Evolutionary conservation across 2,329 filamentous ascomycete species (phyloP).

Genomic region (Aspergillus sp.): DNA sequence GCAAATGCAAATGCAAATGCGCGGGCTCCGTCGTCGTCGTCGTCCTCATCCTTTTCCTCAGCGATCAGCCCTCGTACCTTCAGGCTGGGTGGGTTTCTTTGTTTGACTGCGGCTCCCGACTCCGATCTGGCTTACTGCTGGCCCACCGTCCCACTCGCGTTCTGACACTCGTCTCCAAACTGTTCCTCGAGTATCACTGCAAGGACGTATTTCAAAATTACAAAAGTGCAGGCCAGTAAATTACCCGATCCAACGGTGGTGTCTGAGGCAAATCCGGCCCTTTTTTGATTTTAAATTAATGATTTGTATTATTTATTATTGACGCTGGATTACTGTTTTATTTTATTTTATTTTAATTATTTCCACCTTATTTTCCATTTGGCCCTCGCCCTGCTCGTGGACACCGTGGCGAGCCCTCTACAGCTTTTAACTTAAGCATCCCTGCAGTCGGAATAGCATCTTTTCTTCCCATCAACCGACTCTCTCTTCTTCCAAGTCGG

Average conservation of each 20-base stretch:
- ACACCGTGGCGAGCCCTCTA: background rate
- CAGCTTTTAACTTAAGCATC: background rate
- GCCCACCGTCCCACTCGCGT: too few species aligned
- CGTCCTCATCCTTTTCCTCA: background rate
- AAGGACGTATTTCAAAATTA: background rate
- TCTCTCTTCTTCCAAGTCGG: background rate
- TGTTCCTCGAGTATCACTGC: background rate
- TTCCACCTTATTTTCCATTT: conserved; percentile 7
- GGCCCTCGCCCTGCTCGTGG: background rate
- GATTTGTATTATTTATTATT: background rate
- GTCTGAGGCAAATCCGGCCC: background rate
- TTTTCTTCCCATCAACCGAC: background rate
- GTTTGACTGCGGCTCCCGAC: background rate
- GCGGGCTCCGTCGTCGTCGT: too few species aligned
- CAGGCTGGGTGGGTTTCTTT: background rate
- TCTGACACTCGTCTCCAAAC: background rate
- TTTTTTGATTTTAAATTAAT: background rate
- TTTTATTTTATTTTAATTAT: background rate
- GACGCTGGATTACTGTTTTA: background rate
- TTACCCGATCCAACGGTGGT: background rate
- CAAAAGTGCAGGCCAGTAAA: background rate
- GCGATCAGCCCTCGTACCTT: background rate
- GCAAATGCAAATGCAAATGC: too few species aligned
- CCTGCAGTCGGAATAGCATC: background rate
- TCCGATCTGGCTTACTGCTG: background rate